Conservation (phyloP, 805 yeast genomes). For the Metschnikowia dekortorum region DNA sequence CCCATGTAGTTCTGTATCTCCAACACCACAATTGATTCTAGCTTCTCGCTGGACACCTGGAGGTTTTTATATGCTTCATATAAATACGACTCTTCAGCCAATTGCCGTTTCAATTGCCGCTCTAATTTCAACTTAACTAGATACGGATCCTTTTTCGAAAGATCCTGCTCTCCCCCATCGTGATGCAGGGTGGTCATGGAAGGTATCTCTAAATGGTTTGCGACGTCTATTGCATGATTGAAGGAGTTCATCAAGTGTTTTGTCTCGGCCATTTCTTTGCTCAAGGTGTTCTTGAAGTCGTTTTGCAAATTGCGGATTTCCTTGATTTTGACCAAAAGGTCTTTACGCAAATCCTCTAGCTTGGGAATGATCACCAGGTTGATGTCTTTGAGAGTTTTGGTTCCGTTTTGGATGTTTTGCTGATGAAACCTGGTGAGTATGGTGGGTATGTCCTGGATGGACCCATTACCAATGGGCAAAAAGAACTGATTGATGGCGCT, state of each 20-base stretch:
- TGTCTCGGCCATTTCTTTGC: constrained; percentile 49
- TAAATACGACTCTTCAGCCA: constrained; percentile 78
- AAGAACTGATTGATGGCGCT: constrained; percentile 49
- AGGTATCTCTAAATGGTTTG: constrained; percentile 41
- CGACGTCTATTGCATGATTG: constrained; percentile 57
- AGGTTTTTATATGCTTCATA: constrained; percentile 86
- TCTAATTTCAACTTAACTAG: constrained; percentile 69
- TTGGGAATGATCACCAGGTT: constrained; percentile 48
- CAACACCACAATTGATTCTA: constrained; percentile 78
- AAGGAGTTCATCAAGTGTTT: constrained; percentile 43
- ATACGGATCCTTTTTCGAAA: constrained; percentile 73
- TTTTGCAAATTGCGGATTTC: constrained; percentile 79
- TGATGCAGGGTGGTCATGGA: constrained; percentile 11
- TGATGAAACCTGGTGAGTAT: constrained; percentile 50
- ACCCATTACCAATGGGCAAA: constrained; percentile 71
- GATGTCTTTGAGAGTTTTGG: constrained; percentile 47
- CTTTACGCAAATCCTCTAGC: constrained; percentile 58
- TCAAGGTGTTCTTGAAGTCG: constrained; percentile 77
- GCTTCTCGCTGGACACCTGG: constrained; percentile 81
- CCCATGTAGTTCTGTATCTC: constrained; percentile 83
- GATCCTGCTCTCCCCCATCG: constrained; percentile 13
- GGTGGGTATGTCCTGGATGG: constrained; percentile 79
- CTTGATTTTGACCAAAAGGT: constrained; percentile 75
- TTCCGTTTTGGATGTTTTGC: constrained; percentile 32
- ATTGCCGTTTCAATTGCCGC: constrained; percentile 69